These are phyloP conservation scores for Neospermospora avenae DNA, from an alignment of 2,329 filamentous ascomycete species.

Conservation along the genomic window DNA sequence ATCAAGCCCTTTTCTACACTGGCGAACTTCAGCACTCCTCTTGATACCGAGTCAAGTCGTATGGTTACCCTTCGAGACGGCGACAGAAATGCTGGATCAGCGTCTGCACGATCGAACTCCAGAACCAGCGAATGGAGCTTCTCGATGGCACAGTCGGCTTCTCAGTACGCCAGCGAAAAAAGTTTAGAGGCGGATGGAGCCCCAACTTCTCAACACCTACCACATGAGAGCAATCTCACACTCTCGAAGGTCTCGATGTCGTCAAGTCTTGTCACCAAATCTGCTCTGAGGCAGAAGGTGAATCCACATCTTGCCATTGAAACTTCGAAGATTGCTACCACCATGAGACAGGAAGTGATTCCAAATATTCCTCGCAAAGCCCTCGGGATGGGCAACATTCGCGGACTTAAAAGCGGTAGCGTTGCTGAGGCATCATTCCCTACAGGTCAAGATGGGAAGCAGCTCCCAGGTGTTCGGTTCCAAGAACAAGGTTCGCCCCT, in stretches of 20 bases:
- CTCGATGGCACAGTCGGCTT: neutral
- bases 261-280: neutral
- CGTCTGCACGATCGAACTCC: too few species aligned
- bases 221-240: neutral
- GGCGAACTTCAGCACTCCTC: conserved; percentile 4
- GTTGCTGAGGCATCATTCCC: neutral
- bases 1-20: conserved; percentile 9
- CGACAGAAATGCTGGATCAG: neutral
- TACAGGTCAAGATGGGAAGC: neutral
- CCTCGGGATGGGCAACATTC: neutral
- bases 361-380: neutral
- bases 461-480: neutral
- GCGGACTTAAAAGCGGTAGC: neutral
- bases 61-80: neutral
- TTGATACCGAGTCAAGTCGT: neutral
- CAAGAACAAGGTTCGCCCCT: neutral
- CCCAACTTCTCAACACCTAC: too few species aligned
- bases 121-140: neutral
- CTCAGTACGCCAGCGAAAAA: neutral
- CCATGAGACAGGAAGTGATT: neutral
- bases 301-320: neutral
- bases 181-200: neutral
- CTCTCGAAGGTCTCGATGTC: neutral
- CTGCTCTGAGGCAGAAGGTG: conserved; percentile 8
- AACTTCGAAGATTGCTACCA: neutral